Percentiles rank a stretch among this genome's conserved stretches.
Evolutionary conservation across 495 filamentous ascomycete genomes (phyloP).

Genomic region (Cairneyella variabilis): DNA sequence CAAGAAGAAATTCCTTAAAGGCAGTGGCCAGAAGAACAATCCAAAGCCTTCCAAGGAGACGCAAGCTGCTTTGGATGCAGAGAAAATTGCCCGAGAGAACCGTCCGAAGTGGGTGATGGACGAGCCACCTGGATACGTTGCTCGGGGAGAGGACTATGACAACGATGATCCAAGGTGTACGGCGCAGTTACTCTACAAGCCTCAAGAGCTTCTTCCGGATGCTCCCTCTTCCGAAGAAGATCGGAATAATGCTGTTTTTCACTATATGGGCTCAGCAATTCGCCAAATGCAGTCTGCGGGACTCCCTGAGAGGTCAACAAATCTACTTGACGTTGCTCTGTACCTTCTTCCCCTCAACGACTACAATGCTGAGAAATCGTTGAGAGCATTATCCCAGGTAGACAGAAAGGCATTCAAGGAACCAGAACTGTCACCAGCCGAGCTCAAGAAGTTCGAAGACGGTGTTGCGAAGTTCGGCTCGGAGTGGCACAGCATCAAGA

Average conservation of each 20-base stretch:
- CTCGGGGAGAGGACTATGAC: constrained; percentile 71
- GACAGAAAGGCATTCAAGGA: constrained; percentile 78
- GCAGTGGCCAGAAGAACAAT: constrained; percentile 60
- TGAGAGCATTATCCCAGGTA: constrained; percentile 62
- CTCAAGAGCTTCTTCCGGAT: constrained; percentile 43
- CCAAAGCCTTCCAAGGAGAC: constrained; percentile 74
- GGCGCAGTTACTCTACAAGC: constrained; percentile 54
- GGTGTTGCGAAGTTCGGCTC: constrained; percentile 88
- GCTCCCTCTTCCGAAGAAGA: constrained; percentile 37
- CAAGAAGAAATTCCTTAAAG: constrained; percentile 70
- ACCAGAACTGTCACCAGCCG: constrained; percentile 72
- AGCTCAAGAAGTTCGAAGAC: constrained; percentile 88
- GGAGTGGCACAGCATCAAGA: constrained; percentile 77
- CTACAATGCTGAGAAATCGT: constrained; percentile 68
- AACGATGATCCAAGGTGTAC: constrained; percentile 43
- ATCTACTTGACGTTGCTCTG: constrained; percentile 83
- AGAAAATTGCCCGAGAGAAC: constrained; percentile 69
- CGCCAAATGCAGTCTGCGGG: constrained; percentile 56
- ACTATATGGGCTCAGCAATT: constrained; percentile 70
- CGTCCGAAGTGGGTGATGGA: constrained; percentile 93
- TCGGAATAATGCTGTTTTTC: constrained; percentile 57
- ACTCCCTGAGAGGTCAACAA: constrained; percentile 68
- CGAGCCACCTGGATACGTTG: constrained; percentile 80
- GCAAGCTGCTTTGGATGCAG: constrained; percentile 72
- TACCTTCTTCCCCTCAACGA: constrained; percentile 66